These are phyloP conservation scores for Ceratobasidium sp. DNA, from an alignment of 1,284 basidiomycete genomes.

Conservation along the genomic window DNA sequence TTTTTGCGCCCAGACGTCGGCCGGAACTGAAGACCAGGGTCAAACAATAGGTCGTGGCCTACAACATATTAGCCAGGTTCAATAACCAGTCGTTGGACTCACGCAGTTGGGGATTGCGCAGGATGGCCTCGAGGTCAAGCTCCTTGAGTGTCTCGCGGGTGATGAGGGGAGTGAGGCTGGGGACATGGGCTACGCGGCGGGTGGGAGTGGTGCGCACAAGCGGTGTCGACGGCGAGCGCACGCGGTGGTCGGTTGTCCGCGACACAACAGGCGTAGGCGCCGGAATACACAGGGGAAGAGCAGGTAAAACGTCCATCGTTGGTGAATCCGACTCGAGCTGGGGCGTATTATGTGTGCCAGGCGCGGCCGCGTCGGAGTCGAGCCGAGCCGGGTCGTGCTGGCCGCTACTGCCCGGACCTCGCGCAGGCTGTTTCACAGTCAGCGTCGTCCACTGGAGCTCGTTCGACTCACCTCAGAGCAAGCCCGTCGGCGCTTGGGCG, in stretches of 20 bases:
- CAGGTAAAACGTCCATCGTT: neutral
- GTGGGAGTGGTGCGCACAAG: slow-evolving; percentile 10
- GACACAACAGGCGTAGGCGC: neutral
- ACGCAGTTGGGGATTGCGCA: slow-evolving; percentile 89
- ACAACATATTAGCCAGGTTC: slow-evolving; percentile 45
- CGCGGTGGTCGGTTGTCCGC: neutral
- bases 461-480: slow-evolving; percentile 33
- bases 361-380: slow-evolving; percentile 30
- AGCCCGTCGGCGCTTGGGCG: slow-evolving; percentile 32
- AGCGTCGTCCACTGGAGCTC: neutral
- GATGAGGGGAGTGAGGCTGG: slow-evolving; percentile 76
- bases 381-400: slow-evolving; percentile 13
- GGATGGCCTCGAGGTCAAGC: slow-evolving; percentile 83
- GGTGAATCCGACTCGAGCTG: neutral
- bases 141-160: slow-evolving; percentile 84
- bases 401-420: slow-evolving; percentile 17
- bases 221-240: slow-evolving; percentile 31
- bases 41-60: slow-evolving; percentile 91
- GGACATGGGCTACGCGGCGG: slow-evolving; percentile 46
- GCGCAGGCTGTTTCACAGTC: slow-evolving; percentile 23
- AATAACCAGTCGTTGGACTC: slow-evolving; percentile 47
- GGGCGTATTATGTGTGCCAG: slow-evolving; percentile 6
- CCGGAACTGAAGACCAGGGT: slow-evolving; percentile 74
- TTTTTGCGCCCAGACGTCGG: slow-evolving; percentile 74
- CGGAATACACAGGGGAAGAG: neutral